Conservation (phyloP, 805 yeast genomes). For the Ogataea allantospora region DNA sequence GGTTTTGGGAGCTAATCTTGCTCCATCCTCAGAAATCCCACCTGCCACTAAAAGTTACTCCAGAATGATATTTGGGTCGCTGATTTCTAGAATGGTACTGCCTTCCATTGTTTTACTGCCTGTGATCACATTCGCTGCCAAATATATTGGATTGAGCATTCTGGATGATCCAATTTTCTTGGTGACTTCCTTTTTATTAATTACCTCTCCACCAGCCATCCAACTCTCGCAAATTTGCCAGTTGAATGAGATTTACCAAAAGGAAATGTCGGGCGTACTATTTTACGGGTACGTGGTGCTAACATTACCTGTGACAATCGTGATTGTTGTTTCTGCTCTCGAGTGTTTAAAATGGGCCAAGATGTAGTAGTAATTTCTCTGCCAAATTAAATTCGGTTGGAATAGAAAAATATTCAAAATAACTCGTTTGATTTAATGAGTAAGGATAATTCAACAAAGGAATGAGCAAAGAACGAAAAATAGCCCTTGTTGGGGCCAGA, state of each 20-base stretch:
- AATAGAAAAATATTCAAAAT: constrained; percentile 2
- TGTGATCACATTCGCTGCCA: constrained; percentile 60
- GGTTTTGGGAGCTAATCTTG: constrained; percentile 75
- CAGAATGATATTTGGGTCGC: constrained; percentile 65
- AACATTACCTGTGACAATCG: constrained; percentile 73
- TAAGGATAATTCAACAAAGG: neutral
- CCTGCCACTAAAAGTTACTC: constrained; percentile 61
- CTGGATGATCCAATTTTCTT: constrained; percentile 80
- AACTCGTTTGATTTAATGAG: neutral
- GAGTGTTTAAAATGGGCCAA: constrained; percentile 44
- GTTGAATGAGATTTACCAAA: constrained; percentile 69
- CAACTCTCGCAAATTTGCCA: constrained; percentile 81
- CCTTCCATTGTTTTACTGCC: constrained; percentile 72
- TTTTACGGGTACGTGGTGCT: constrained; percentile 80
- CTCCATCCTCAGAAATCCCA: constrained; percentile 66
- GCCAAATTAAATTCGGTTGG: constrained; percentile 6
- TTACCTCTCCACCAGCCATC: constrained; percentile 81
- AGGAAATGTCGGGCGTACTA: constrained; percentile 78
- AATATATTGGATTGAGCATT: constrained; percentile 61
- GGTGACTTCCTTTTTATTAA: constrained; percentile 70
- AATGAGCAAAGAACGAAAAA: constrained; percentile 56
- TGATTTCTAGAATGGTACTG: constrained; percentile 73
- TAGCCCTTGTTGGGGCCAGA: constrained; percentile 84
- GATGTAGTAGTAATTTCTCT: constrained; percentile 7
- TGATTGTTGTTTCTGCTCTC: constrained; percentile 66